Evolutionary conservation across 23 red algal species (phyloP).

Genomic region (Cyanidium caldarium): DNA sequence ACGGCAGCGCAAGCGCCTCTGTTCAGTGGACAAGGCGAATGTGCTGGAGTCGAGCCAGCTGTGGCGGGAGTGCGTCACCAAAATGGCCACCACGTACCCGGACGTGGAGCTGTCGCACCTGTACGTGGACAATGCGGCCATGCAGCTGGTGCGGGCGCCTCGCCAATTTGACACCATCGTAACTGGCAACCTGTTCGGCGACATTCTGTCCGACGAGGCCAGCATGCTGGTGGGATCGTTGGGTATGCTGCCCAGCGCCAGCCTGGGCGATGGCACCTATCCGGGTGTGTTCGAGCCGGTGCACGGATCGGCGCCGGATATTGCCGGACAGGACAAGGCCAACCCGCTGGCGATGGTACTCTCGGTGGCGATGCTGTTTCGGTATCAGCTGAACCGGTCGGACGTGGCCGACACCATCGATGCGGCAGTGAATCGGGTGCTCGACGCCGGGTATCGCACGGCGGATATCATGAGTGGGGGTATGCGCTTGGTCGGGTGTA

Average conservation of each 20-base stretch:
- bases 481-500: conserved; percentile 50
- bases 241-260: conserved; percentile 87
- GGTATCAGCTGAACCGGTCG: conserved; percentile 56
- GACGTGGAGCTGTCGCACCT: conserved; percentile 75
- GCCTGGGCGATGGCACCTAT: conserved; percentile 46
- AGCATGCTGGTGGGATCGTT: conserved; percentile 74
- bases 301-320: conserved; percentile 94
- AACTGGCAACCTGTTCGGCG: conserved; percentile 94
- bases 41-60: conserved; percentile 80
- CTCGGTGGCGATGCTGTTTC: conserved; percentile 80
- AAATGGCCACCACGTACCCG: conserved; percentile 32
- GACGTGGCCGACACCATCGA: conserved; percentile 67
- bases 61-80: conserved; percentile 58
- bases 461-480: conserved; percentile 76
- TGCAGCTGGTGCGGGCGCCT: conserved; percentile 82
- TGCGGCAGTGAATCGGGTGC: conserved; percentile 49
- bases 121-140: conserved; percentile 97
- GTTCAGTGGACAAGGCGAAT: conserved; percentile 88
- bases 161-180: conserved; percentile 91
- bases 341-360: conserved; percentile 80
- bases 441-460: conserved; percentile 66
- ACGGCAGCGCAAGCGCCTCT: conserved; percentile 25
- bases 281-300: conserved; percentile 91
- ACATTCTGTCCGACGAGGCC: conserved; percentile 87
- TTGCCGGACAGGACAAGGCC: conserved; percentile 82